A percentile compares a stretch with the other conserved stretches of the same genome.
These are phyloP conservation scores for Fonsecaea erecta DNA, from an alignment of 2,329 filamentous ascomycete genomes.

Conservation along the genomic window DNA sequence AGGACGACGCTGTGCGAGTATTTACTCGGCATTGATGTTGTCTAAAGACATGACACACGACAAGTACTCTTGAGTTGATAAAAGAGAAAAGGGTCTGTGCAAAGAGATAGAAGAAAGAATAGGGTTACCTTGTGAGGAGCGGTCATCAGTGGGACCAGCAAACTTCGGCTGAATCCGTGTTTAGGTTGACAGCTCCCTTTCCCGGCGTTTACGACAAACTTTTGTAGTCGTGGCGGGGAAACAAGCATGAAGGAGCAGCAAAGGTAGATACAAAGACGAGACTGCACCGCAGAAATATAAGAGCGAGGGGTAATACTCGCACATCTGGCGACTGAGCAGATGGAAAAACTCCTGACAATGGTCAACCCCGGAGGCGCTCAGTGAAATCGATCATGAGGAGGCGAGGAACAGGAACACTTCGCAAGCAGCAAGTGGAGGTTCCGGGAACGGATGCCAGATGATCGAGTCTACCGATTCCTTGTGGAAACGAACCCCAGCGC, in stretches of 20 bases:
- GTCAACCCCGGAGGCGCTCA: background rate
- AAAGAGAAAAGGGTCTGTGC: background rate
- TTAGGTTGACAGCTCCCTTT: background rate
- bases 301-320: background rate
- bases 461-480: no score
- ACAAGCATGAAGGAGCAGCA: background rate
- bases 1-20: conserved; percentile 38
- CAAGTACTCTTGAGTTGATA: background rate
- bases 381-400: background rate
- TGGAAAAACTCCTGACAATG: background rate
- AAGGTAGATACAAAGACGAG: background rate
- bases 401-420: background rate
- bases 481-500: no score
- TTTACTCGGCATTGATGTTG: conserved; percentile 34
- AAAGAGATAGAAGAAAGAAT: background rate
- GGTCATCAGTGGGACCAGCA: background rate
- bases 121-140: background rate
- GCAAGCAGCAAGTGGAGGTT: background rate
- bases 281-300: background rate
- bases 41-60: conserved; percentile 5
- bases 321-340: background rate
- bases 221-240: background rate
- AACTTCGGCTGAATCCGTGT: background rate
- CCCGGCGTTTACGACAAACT: background rate
- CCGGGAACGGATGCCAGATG: background rate